Evolutionary conservation across 202 grass and related monocot species (phyloP), one percentile per base, ranked within the genome.

Genomic region (Setaria italica): DNA sequence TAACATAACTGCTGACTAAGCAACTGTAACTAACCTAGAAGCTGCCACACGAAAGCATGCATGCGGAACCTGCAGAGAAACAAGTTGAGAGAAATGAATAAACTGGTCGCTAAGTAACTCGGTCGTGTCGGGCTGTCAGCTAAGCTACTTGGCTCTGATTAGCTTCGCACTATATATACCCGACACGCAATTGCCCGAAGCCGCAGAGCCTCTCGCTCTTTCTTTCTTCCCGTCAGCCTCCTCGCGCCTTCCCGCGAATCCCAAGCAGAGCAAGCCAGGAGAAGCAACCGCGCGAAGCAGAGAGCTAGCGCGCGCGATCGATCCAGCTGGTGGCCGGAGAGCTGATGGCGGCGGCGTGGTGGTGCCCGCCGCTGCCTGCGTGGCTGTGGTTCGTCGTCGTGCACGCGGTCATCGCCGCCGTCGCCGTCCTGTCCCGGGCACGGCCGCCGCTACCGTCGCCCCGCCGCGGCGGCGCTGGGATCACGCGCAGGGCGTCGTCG

Each of bases 401-500:
- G 4, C 85, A 91, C 56, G 11, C 63, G 63, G 72, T 91, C 33
- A 64, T 91, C 76, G 77, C 70, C 33, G 77, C 89, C 77, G 70
- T 91, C 81, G 86, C 77, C 37, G 29, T 84, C 7, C 81, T 91
- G 1, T 91, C 89, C 55, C 45, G 79, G 3, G 55, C 56, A 14
- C 54, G 74, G 54, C 49, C 76, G 48, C 51, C 53, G 29, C 63
- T 67, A 2, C 13, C 81, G 8, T 80, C 71, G 0, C 41, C 72
- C 0, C 49, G 42, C 33, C 6, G 42, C 48, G 72, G 60, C 48
- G 32, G 47, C 37, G 25, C 25, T 1, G 76, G 77, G 59, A 14
- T 87, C 54, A 80, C 82, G 82, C 82, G 85, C 82, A 50, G 81
- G 58, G 66, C 90, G 16, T 80, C 86, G 1, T 84, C 89, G 29